phyloP scores from a whole-genome alignment of 176 grass and related monocot genomes.

The Zoysia japonica region DNA sequence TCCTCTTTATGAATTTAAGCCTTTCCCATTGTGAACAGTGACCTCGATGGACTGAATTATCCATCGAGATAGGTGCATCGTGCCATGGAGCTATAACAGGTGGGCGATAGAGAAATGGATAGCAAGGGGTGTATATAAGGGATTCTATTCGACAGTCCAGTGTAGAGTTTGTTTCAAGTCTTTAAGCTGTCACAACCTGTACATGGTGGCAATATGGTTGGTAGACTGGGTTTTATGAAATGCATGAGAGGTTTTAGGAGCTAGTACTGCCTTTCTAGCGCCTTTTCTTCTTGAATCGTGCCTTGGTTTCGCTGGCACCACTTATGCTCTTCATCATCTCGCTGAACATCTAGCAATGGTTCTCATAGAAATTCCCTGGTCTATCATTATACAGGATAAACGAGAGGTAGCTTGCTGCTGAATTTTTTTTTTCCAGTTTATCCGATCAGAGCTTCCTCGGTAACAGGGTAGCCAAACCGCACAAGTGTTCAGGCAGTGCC shows the following conservation, averaged over 20 bases:
- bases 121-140: constrained; percentile 55
- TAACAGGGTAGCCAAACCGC: neutral
- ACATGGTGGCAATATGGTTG: constrained; percentile 28
- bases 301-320: neutral
- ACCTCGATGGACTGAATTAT: constrained; percentile 10
- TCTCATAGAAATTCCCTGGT: neutral
- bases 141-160: constrained; percentile 40
- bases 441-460: neutral
- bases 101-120: constrained; percentile 47
- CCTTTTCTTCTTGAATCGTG: neutral
- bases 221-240: constrained; percentile 26
- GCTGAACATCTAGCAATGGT: neutral
- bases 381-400: neutral
- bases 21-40: constrained; percentile 50
- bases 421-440: neutral
- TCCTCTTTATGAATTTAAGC: constrained; percentile 55
- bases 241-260: constrained; percentile 23
- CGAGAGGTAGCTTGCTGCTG: neutral
- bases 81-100: constrained; percentile 18
- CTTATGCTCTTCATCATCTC: neutral
- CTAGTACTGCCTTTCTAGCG: neutral
- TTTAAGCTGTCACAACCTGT: constrained; percentile 31
- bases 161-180: constrained; percentile 46
- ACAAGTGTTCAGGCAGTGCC: neutral
- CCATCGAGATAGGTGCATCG: neutral